Conservation (phyloP, 768 basidiomycete species). For the Calocera viscosa region DNA sequence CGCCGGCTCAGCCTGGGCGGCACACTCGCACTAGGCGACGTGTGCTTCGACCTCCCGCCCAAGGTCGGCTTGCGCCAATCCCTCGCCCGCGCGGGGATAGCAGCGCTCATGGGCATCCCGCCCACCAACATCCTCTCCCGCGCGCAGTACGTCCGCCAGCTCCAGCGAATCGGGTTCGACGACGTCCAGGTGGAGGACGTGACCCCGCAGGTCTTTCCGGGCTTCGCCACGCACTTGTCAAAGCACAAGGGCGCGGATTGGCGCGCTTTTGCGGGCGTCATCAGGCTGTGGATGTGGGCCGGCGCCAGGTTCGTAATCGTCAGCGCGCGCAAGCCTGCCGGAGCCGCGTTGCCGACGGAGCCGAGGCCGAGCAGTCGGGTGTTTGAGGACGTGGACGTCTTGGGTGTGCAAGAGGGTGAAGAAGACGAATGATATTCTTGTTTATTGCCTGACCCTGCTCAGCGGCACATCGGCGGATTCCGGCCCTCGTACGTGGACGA, state of each 20-base stretch:
- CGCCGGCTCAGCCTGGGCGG: slow-evolving; percentile 39
- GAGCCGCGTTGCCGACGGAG: not conserved
- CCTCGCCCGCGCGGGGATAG: not conserved
- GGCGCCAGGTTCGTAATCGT: slow-evolving; percentile 44
- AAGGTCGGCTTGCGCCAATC: slow-evolving; percentile 22
- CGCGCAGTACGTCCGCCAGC: slow-evolving; percentile 33
- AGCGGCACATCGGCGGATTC: no score
- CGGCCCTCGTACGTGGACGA: no score
- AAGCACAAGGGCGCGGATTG: slow-evolving; percentile 31
- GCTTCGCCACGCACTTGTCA: slow-evolving; percentile 40
- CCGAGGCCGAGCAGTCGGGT: not conserved
- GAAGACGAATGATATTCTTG: not conserved
- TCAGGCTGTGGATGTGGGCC: slow-evolving; percentile 29
- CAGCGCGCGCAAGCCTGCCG: slow-evolving; percentile 16
- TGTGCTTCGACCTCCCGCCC: slow-evolving; percentile 34
- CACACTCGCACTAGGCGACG: slow-evolving; percentile 47
- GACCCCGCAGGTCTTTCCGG: slow-evolving; percentile 44
- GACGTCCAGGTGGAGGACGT: slow-evolving; percentile 48
- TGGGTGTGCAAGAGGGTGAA: not conserved
- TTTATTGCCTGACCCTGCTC: no score
- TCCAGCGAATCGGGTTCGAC: slow-evolving; percentile 41
- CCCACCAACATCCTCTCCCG: slow-evolving; percentile 38
- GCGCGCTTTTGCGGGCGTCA: slow-evolving; percentile 32
- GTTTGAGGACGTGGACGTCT: not conserved
- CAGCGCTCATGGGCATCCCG: slow-evolving; percentile 34